Conservation (phyloP, 2,329 filamentous ascomycete genomes). For the Chrysosporium keratinophilum region DNA sequence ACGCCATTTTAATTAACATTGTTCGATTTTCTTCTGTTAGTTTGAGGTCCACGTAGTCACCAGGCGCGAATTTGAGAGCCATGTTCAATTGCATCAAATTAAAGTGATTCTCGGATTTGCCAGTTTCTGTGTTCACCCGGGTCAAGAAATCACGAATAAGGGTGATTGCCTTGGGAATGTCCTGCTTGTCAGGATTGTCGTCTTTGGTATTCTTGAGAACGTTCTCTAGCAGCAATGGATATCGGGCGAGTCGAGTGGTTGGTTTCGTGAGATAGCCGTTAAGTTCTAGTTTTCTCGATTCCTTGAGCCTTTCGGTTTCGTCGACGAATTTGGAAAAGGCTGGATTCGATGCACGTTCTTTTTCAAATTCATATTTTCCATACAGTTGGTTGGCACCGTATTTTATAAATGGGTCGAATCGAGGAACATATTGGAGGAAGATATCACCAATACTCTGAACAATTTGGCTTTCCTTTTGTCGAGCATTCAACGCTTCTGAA, state of each 20-base stretch:
- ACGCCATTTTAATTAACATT: slow-evolving; percentile 81
- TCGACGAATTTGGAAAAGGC: slow-evolving; percentile 87
- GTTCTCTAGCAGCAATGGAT: slow-evolving; percentile 82
- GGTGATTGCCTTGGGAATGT: slow-evolving; percentile 79
- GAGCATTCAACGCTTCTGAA: slow-evolving; percentile 73
- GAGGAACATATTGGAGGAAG: slow-evolving; percentile 81
- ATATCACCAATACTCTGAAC: slow-evolving; percentile 88
- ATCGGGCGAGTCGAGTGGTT: slow-evolving; percentile 86
- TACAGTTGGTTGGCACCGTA: slow-evolving; percentile 95
- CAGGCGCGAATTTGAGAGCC: slow-evolving; percentile 79
- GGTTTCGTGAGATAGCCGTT: slow-evolving; percentile 98
- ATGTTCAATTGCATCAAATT: slow-evolving; percentile 87
- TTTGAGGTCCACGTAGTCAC: slow-evolving; percentile 86
- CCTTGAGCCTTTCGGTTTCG: slow-evolving; percentile 88
- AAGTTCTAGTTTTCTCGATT: slow-evolving; percentile 89
- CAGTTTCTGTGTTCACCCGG: slow-evolving; percentile 86
- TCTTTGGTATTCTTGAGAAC: slow-evolving; percentile 86
- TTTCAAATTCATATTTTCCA: slow-evolving; percentile 96
- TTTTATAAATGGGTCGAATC: slow-evolving; percentile 90
- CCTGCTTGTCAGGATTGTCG: slow-evolving; percentile 77
- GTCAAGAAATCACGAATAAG: slow-evolving; percentile 80
- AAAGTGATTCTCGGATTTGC: slow-evolving; percentile 95
- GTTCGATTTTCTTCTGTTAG: slow-evolving; percentile 88
- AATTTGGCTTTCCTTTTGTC: slow-evolving; percentile 82
- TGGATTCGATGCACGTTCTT: slow-evolving; percentile 77